These are phyloP conservation scores for Protomyces macrosporus DNA, from an alignment of 1,139 yeast genomes.

Conservation along the genomic window DNA sequence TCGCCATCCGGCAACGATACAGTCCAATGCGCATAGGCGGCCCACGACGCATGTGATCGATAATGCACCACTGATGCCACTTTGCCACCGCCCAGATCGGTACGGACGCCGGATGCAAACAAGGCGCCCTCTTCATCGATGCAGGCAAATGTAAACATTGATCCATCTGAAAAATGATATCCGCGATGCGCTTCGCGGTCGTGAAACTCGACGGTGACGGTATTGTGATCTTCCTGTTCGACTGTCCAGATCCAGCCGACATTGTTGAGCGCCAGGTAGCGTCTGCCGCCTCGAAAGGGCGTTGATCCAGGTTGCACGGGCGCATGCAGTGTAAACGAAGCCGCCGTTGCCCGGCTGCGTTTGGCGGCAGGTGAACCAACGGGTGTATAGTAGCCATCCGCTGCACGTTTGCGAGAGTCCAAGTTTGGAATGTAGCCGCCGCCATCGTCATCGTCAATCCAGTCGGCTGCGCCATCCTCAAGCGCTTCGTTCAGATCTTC, in stretches of 20 bases:
- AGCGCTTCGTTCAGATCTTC: slow-evolving; percentile 32
- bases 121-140: slow-evolving; percentile 44
- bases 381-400: slow-evolving; percentile 3
- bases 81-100: slow-evolving; percentile 16
- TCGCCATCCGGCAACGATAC: slow-evolving; percentile 39
- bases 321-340: slow-evolving; percentile 30
- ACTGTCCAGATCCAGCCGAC: slow-evolving; percentile 82
- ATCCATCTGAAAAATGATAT: slow-evolving; percentile 76
- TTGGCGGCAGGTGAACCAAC: not conserved
- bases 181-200: slow-evolving; percentile 75
- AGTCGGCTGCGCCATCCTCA: slow-evolving; percentile 36
- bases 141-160: slow-evolving; percentile 66
- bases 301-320: slow-evolving; percentile 78
- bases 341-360: slow-evolving; percentile 5
- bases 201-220: slow-evolving; percentile 79
- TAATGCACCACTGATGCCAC: slow-evolving; percentile 39
- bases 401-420: slow-evolving; percentile 11
- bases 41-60: slow-evolving; percentile 43
- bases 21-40: slow-evolving; percentile 38
- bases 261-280: slow-evolving; percentile 64
- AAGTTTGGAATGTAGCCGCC: slow-evolving; percentile 44
- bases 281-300: slow-evolving; percentile 65
- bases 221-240: slow-evolving; percentile 54
- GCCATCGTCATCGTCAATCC: slow-evolving; percentile 56
- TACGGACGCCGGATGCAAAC: slow-evolving; percentile 27